These are phyloP conservation scores for Cutaneotrichosporon dermatis DNA, from an alignment of 1,284 basidiomycete genomes.

Conservation along the genomic window DNA sequence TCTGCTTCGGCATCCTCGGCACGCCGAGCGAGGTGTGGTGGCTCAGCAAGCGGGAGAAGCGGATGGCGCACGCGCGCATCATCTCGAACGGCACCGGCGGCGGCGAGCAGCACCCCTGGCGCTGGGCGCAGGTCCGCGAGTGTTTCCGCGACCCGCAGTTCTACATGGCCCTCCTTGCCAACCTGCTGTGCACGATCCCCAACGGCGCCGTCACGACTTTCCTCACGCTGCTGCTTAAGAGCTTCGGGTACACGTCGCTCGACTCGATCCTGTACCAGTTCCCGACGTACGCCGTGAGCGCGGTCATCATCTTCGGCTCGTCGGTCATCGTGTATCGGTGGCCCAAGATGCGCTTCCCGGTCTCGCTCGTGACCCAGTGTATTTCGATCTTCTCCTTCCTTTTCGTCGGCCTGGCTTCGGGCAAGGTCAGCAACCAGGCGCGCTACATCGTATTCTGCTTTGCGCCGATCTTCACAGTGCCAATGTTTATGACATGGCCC, in stretches of 20 bases:
- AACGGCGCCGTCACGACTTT: slow-evolving; percentile 16
- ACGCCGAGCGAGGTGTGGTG: slow-evolving; percentile 31
- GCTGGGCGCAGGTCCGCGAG: slow-evolving; percentile 27
- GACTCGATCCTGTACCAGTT: slow-evolving; percentile 21
- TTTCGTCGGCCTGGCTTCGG: slow-evolving; percentile 20
- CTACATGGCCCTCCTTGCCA: slow-evolving; percentile 17
- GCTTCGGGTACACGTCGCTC: slow-evolving; percentile 21
- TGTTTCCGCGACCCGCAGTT: slow-evolving; percentile 29
- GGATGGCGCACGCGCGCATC: slow-evolving; percentile 29
- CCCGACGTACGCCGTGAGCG: slow-evolving; percentile 14
- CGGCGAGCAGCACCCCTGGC: slow-evolving; percentile 26
- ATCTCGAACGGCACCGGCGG: slow-evolving; percentile 10
- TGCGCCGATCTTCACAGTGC: slow-evolving; percentile 12
- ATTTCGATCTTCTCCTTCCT: slow-evolving; percentile 20
- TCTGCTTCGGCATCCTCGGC: slow-evolving; percentile 19
- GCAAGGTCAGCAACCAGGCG: slow-evolving; percentile 18
- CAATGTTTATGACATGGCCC: slow-evolving; percentile 30
- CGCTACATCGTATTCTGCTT: slow-evolving; percentile 24
- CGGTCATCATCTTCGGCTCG: slow-evolving; percentile 13
- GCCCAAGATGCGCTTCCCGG: slow-evolving; percentile 18
- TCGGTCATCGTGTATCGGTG: slow-evolving; percentile 12
- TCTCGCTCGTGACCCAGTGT: slow-evolving; percentile 17
- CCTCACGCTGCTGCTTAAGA: slow-evolving; percentile 7
- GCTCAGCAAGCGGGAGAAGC: slow-evolving; percentile 28
- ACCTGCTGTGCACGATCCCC: slow-evolving; percentile 11